Evolutionary conservation across 352 stramenopile genomes (phyloP), one percentile per base, ranked within the genome.

Genomic region (Stramenopiles sp.): DNA sequence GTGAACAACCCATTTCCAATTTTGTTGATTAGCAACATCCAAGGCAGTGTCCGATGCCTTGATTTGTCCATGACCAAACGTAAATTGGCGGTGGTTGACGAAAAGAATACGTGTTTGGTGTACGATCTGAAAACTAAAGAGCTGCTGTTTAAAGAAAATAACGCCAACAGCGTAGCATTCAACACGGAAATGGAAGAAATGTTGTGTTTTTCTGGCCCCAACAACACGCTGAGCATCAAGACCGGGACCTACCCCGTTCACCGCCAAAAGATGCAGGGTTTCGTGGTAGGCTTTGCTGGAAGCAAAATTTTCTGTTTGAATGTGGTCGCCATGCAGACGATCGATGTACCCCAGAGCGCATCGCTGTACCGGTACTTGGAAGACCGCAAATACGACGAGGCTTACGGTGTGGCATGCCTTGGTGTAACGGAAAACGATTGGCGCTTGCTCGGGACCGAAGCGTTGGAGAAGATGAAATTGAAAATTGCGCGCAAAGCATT

Each of bases 1-100:
- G 89, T 97, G 82, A 91, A 97, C 85, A 97, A 97, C 83, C 89
- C 92, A 39, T 98, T 98, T 82, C 94, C 93, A 14, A 92, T 97
- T 67, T 87, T 92, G 75, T 84, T 98, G 8, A 93, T 96, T 82
- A 89, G 93, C 76, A 89, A 95, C 75, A 89, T 82, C 80, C 90
- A 88, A 80, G 83, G 89, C 25, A 95, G 71, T 78, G 71, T 97
- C 32, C 90, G 89, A n/a, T 94, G 89, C 80, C 86, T 96, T 67
- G 91, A 95, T 81, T 92, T 95, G 75, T 95, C 88, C 75, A 32
- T 81, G 0, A 83, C 95, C 39, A 88, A 90, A 14, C 89, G 91
- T 55, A 94, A 95, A 81, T 86, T 97, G 8, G 92, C 93, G 0
- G 89, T 97, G 0, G 90, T 98, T 1, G 93, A 98, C 83, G 88